Evolutionary conservation across 2,329 filamentous ascomycete species (phyloP).

Genomic region (Fusarium neocosmosporiellum): DNA sequence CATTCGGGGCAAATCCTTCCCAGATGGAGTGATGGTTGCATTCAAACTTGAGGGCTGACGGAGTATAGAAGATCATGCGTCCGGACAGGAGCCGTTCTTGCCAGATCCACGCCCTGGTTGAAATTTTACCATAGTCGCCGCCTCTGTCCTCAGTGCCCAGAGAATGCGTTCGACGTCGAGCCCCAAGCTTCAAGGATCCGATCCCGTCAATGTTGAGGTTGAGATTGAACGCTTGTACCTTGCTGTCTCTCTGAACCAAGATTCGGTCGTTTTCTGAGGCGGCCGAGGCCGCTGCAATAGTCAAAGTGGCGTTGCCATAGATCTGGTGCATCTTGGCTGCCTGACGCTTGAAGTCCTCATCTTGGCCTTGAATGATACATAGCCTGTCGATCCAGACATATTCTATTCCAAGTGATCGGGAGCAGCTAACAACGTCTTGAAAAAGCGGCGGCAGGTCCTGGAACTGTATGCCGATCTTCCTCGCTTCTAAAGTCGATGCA

Average conservation of each 20-base stretch:
- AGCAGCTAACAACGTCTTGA: background rate
- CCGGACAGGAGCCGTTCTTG: background rate
- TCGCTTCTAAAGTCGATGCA: background rate
- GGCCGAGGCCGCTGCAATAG: background rate
- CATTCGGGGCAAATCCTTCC: background rate
- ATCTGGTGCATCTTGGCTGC: background rate
- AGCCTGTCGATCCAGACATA: background rate
- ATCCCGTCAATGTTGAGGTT: background rate
- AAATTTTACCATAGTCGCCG: background rate
- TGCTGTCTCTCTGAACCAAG: background rate
- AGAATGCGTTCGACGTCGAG: background rate
- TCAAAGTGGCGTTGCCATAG: background rate
- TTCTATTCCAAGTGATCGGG: background rate
- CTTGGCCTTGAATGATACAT: background rate
- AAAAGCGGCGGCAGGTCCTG: background rate
- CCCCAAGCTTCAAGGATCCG: background rate
- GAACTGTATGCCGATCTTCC: background rate
- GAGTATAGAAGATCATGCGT: background rate
- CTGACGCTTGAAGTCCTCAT: background rate
- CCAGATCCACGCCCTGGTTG: slow-evolving; percentile 2
- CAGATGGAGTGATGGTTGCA: background rate
- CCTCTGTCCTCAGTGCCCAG: background rate
- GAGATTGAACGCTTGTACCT: background rate
- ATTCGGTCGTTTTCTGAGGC: background rate
- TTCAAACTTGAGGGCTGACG: background rate